Evolutionary conservation across 2,329 filamentous ascomycete species (phyloP).

Genomic region (Leptographium radiaticola): DNA sequence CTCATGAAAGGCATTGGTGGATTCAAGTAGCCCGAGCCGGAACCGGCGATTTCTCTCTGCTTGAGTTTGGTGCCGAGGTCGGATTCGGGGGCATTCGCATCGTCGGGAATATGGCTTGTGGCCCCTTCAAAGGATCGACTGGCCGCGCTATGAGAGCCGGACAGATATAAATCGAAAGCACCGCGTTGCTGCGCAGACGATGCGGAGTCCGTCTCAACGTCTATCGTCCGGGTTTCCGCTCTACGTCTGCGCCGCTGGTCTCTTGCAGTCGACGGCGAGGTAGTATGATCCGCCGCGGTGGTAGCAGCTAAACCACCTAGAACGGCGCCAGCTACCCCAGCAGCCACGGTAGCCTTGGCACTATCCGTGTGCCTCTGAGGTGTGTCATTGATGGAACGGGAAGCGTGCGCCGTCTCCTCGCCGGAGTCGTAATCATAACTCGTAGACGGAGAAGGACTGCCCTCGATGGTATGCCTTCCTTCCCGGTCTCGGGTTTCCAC

Average conservation of each 20-base stretch:
- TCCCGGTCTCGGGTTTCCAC: slow-evolving; percentile 36
- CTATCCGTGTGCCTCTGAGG: slow-evolving; percentile 30
- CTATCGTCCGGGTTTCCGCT: slow-evolving; percentile 35
- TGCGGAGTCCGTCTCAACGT: slow-evolving; percentile 20
- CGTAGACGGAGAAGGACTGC: slow-evolving; percentile 21
- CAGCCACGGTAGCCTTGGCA: slow-evolving; percentile 29
- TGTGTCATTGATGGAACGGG: slow-evolving; percentile 25
- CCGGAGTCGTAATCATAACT: slow-evolving; percentile 28
- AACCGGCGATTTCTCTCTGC: slow-evolving; percentile 37
- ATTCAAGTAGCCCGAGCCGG: slow-evolving; percentile 30
- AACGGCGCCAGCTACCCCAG: slow-evolving; percentile 26
- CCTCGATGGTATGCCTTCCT: slow-evolving; percentile 40
- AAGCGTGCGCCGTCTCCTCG: slow-evolving; percentile 11
- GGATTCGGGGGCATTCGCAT: background rate
- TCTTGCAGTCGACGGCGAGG: slow-evolving; percentile 34
- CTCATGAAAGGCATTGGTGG: slow-evolving; percentile 82
- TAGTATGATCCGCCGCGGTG: slow-evolving; percentile 20
- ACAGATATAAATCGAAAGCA: slow-evolving; percentile 5
- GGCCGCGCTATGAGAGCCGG: slow-evolving; percentile 5
- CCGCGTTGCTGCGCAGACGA: slow-evolving; percentile 22
- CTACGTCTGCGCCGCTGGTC: slow-evolving; percentile 39
- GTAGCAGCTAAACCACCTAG: slow-evolving; percentile 23
- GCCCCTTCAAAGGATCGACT: slow-evolving; percentile 3
- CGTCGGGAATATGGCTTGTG: background rate
- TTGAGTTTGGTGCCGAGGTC: slow-evolving; percentile 29